Evolutionary conservation across 164 flowering plant species (phyloP).

Genomic region (Akebia trifoliata): DNA sequence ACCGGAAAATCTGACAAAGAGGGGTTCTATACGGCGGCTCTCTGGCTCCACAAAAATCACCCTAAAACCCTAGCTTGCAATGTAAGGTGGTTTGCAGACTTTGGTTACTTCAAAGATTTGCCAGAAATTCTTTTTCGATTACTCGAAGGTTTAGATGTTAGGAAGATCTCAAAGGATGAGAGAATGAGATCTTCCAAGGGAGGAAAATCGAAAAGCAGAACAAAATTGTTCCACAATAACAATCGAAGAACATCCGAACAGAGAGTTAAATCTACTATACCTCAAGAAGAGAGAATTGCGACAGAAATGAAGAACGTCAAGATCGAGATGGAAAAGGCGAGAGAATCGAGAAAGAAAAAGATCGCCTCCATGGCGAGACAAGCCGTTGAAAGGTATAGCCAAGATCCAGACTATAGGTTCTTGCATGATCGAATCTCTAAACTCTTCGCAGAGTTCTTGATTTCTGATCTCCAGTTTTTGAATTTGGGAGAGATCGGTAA

Average conservation of each 20-base stretch:
- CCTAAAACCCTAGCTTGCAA: conserved; percentile 37
- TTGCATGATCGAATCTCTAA: conserved; percentile 28
- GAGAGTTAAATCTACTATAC: neutral
- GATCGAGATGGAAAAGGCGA: conserved; percentile 18
- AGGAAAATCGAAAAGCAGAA: conserved; percentile 1
- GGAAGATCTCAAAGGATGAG: conserved; percentile 14
- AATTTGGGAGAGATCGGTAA: conserved; percentile 9
- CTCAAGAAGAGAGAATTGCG: conserved; percentile 4
- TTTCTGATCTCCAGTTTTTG: conserved; percentile 13
- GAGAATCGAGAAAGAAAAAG: conserved; percentile 17
- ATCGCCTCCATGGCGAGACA: conserved; percentile 17
- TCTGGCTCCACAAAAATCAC: conserved; percentile 42
- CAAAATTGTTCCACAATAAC: neutral
- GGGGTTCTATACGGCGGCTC: conserved; percentile 32
- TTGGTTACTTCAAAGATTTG: conserved; percentile 38
- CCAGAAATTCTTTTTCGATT: conserved; percentile 35
- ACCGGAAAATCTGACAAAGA: conserved; percentile 44
- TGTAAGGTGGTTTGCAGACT: conserved; percentile 20
- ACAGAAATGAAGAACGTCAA: conserved; percentile 3
- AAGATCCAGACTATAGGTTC: conserved; percentile 25
- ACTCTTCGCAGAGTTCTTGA: conserved; percentile 20
- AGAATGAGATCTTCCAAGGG: neutral
- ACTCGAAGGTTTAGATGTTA: conserved; percentile 26
- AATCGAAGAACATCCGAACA: neutral
- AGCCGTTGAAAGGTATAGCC: conserved; percentile 23